These are phyloP conservation scores for Neodidymelliopsis sp. DNA, from an alignment of 2,329 filamentous ascomycete genomes.

Conservation along the genomic window DNA sequence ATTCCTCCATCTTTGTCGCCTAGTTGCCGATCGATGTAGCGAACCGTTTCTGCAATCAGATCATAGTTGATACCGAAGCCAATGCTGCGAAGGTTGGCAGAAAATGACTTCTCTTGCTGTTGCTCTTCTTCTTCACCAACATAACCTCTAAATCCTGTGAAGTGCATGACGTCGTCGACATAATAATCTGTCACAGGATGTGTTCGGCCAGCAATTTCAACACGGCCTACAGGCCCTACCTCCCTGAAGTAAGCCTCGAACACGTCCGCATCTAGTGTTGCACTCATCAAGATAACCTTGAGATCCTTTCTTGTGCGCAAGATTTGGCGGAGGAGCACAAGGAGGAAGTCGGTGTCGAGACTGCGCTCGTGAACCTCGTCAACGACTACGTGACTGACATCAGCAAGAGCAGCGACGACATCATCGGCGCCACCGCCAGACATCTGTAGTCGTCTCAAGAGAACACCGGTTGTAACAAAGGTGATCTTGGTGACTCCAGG, in stretches of 20 bases:
- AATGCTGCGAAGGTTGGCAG: slow-evolving; percentile 53
- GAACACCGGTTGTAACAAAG: slow-evolving; percentile 93
- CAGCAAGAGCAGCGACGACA: slow-evolving; percentile 79
- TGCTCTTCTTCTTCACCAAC: slow-evolving; percentile 60
- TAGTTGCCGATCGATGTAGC: slow-evolving; percentile 80
- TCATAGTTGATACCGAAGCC: slow-evolving; percentile 90
- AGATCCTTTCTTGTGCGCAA: slow-evolving; percentile 76
- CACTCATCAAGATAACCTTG: slow-evolving; percentile 94
- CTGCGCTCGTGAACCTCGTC: slow-evolving; percentile 97
- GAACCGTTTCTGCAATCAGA: slow-evolving; percentile 80
- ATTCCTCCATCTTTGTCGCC: slow-evolving; percentile 80
- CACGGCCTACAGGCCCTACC: slow-evolving; percentile 74
- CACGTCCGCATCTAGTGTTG: slow-evolving; percentile 86
- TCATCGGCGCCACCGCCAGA: slow-evolving; percentile 82
- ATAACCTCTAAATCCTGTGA: slow-evolving; percentile 71
- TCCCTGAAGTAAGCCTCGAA: slow-evolving; percentile 85
- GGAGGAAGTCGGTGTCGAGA: slow-evolving; percentile 91
- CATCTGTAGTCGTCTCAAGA: slow-evolving; percentile 89
- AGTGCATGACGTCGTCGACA: slow-evolving; percentile 82
- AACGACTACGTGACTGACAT: slow-evolving; percentile 93
- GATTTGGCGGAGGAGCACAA: slow-evolving; percentile 86
- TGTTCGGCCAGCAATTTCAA: slow-evolving; percentile 88
- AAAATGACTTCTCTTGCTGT: slow-evolving; percentile 55
- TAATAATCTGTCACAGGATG: slow-evolving; percentile 91
- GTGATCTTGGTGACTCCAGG: slow-evolving; percentile 81